Conservation (phyloP, 306 rosid genomes). For the Inga leiocalycina region DNA sequence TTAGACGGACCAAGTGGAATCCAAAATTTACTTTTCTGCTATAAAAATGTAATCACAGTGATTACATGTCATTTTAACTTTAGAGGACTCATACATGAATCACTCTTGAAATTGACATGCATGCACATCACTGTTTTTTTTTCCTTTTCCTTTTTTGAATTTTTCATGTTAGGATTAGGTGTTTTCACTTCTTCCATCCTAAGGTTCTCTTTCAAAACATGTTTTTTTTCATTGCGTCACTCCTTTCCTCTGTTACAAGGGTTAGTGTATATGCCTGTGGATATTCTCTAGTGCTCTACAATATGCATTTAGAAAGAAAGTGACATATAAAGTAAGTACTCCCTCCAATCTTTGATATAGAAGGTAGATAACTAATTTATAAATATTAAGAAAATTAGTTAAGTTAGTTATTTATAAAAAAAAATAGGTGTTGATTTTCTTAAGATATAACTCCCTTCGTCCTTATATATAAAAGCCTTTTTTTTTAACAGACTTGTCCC, state of each 20-base stretch:
- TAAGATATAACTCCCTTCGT: too few relatives aligned
- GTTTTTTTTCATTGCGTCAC: too few relatives aligned
- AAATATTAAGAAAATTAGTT: too few relatives aligned
- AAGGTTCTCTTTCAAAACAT: neutral
- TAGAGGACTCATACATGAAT: constrained; percentile 14
- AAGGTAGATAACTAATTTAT: too few relatives aligned
- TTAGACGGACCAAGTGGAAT: neutral
- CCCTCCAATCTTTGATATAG: too few relatives aligned
- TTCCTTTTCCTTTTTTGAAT: too few relatives aligned
- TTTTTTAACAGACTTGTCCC: too few relatives aligned
- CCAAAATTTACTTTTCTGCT: neutral
- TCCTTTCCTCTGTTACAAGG: neutral
- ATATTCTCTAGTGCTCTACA: neutral
- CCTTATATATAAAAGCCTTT: too few relatives aligned
- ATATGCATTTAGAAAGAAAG: neutral
- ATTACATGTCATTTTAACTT: constrained; percentile 11
- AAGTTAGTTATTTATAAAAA: too few relatives aligned
- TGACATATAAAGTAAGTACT: neutral
- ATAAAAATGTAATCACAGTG: neutral
- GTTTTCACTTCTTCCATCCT: too few relatives aligned
- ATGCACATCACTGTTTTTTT: neutral
- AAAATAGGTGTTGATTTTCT: too few relatives aligned
- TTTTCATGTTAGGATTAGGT: neutral
- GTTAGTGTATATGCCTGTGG: neutral
- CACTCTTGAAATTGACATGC: constrained; percentile 28